Percentiles rank a stretch among this genome's conserved stretches.
These are phyloP conservation scores for Arctium lappa DNA, from an alignment of 129 eudicot genomes.

Conservation along the genomic window DNA sequence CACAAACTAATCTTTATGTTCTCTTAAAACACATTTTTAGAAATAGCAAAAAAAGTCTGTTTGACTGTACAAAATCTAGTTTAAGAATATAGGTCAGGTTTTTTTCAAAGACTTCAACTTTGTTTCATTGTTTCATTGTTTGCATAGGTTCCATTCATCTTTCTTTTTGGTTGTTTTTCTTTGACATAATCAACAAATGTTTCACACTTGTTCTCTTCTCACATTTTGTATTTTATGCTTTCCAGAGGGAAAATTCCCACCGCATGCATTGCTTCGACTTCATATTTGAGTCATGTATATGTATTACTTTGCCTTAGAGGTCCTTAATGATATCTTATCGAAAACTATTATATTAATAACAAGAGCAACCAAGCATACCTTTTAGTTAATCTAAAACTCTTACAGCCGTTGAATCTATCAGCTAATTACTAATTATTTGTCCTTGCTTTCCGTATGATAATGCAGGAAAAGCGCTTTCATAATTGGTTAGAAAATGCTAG, in stretches of 20 bases:
- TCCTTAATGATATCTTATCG: background rate
- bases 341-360: background rate
- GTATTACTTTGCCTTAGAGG: background rate
- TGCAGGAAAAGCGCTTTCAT: slow-evolving; percentile 65
- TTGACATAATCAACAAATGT: background rate
- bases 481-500: slow-evolving; percentile 78
- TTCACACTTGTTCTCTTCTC: background rate
- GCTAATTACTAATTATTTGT: background rate
- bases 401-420: background rate
- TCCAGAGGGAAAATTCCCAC: background rate
- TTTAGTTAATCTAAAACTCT: background rate
- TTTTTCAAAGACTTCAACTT: background rate
- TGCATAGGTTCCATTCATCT: background rate
- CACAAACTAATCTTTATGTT: background rate
- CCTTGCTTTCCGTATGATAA: slow-evolving; percentile 13
- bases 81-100: background rate
- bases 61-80: background rate
- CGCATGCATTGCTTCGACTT: background rate
- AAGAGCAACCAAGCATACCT: background rate
- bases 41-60: background rate
- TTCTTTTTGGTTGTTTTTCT: background rate
- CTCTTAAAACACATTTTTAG: background rate
- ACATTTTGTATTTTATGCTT: too few relatives aligned
- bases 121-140: background rate
- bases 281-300: background rate